Base-by-base conservation (phyloP, 2,329 filamentous ascomycete genomes). In the Diaporthe velutina region DNA sequence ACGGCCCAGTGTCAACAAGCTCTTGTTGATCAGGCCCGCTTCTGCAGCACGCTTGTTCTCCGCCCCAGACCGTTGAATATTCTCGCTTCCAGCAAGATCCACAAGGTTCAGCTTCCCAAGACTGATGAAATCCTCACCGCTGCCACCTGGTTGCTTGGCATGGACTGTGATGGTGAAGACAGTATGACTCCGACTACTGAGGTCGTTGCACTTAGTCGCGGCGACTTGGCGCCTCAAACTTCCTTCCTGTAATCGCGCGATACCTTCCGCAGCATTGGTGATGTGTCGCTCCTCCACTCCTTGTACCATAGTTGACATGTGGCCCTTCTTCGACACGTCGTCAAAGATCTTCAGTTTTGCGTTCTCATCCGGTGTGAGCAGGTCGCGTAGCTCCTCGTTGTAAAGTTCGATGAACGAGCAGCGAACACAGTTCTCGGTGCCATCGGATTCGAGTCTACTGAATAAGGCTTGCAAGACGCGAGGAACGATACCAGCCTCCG, bases 351-450 rank as follows among this genome's bases (percentile, higher is more conserved):
- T 99, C 70, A 99, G 87, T 83, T 98, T 98, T 17, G 91, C 88
- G 76, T 87, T 91, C 71, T 98, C 96, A 70, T 99, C 97, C 0
- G 88, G 84, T 0, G 96, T 92, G 5, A 98, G 91, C 45, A 99
- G 85, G 82, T 99, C 97, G 55, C 96, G 93, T 35, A 99, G 88
- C 80, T 99, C 97, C 83, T 99, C 97, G 82, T 99, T 99, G 86
- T 99, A 99, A 0, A 99, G 88, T 83, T 99, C 97, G 80, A 99
- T 98, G 81, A 98, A 99, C 0, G 97, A 99, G 85, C 96, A 98
- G 82, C 98, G 98, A 79, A 99, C 96, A 33, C 93, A 95, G 82
- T 93, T 95, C 80, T 99, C 97, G 1, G 89, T 90, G 30, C 93
- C 93, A 57, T 95, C 93, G 30, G 90, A 85, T 75, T 97, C 94